Evolutionary conservation across 257 asterid genomes (phyloP).

Genomic region (Solanum verrucosum): DNA sequence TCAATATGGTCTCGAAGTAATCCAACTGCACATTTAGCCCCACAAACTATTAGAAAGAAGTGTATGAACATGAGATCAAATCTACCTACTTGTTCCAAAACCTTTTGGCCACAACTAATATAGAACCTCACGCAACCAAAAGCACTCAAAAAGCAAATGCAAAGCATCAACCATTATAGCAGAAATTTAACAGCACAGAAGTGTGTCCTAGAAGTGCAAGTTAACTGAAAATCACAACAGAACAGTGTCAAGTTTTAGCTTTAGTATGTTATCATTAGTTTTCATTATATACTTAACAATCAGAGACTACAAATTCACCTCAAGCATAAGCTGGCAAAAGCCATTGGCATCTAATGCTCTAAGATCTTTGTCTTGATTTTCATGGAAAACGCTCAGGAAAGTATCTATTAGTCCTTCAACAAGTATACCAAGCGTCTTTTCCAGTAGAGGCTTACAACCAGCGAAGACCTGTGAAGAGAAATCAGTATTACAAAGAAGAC

Average conservation of each 20-base stretch:
- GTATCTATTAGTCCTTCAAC: conserved; percentile 95
- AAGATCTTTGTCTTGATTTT: conserved; percentile 53
- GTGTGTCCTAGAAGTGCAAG: not conserved
- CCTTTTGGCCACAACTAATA: not conserved
- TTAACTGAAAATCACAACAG: not conserved
- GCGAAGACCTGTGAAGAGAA: conserved; percentile 66
- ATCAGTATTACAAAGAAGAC: conserved; percentile 1
- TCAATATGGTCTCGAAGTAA: conserved; percentile 89
- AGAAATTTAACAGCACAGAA: not conserved
- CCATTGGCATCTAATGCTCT: conserved; percentile 86
- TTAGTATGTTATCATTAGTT: not conserved
- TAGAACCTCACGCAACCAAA: not conserved
- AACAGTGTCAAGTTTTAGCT: not conserved
- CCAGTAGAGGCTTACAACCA: conserved; percentile 88
- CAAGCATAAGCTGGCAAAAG: conserved; percentile 94
- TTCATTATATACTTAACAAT: not conserved
- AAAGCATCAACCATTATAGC: not conserved
- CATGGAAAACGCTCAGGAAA: conserved; percentile 73
- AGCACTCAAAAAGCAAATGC: not conserved
- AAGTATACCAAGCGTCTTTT: conserved; percentile 87
- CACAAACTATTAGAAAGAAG: not conserved
- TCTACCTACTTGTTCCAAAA: not conserved
- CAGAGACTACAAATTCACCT: conserved; percentile 33
- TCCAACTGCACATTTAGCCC: conserved; percentile 64
- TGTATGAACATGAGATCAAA: not conserved